phyloP scores from a whole-genome alignment of 257 asterid genomes.

The Solanum pinnatisectum region DNA sequence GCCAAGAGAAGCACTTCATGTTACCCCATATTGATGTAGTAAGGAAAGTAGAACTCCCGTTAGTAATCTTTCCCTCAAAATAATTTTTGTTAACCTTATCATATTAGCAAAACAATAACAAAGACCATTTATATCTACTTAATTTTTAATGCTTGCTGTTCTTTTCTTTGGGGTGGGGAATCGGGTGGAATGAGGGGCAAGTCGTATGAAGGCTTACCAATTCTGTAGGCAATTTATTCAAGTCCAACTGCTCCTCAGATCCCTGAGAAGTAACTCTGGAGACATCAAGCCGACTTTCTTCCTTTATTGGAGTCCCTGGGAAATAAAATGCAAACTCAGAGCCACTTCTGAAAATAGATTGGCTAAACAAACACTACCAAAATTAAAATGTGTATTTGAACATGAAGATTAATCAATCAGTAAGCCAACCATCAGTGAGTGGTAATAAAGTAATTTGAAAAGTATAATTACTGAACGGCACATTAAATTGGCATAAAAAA shows the following conservation, averaged over 20 bases:
- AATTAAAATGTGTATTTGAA: background rate
- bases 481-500: background rate
- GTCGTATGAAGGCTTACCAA: slow-evolving; percentile 5
- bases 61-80: background rate
- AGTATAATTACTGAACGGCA: background rate
- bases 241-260: slow-evolving; percentile 12
- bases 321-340: background rate
- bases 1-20: slow-evolving; percentile 6
- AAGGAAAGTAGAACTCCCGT: background rate
- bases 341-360: background rate
- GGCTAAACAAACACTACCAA: background rate
- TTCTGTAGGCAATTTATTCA: slow-evolving; percentile 3
- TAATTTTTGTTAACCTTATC: background rate
- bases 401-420: background rate
- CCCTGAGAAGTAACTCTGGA: slow-evolving; percentile 25
- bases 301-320: slow-evolving; percentile 10
- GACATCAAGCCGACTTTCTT: slow-evolving; percentile 16
- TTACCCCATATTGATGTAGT: slow-evolving; percentile 1
- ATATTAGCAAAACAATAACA: background rate
- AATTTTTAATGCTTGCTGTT: background rate
- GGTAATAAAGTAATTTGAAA: background rate
- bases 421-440: background rate
- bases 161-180: background rate
- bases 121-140: background rate
- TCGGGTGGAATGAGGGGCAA: background rate